Base-by-base conservation (phyloP, 352 stramenopile genomes). In the Phytopythium helicoides region DNA sequence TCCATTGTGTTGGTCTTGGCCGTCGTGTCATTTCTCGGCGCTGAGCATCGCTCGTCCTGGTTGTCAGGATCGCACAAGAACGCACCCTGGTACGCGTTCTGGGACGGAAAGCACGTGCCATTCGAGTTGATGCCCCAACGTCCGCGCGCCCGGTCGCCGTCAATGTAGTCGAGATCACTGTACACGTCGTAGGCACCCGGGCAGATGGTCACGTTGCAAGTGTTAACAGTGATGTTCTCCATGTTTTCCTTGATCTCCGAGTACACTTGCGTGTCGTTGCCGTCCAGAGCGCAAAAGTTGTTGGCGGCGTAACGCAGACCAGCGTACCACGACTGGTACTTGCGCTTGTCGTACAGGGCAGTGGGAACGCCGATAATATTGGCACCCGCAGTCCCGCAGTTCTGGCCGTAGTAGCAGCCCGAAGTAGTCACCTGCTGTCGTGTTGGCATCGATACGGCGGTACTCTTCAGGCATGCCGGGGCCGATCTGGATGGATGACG, bases 401-500 rank as follows among this genome's bases (percentile, higher is more conserved):
- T 28, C 28, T 62, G 51, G 23, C 42, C 56, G 66, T 87, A 87
- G 42, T 75, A 64, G 41, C 76, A 87, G 47, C 73, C 67, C 11
- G 46, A n/a, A 58, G 3, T 48, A 58, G 28, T 68, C 51, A 21
- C 67, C 65, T 1, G 63, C 34, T 33, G 52, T 68, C 6, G 52
- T 37, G 47, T 84, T 84, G 12, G 65, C 60, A 1, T 51, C 31
- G 3, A 68, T 57, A 16, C 64, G 68, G 23, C 80, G 76, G 39
- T 73, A 90, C 26, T 86, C 66, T 5, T 55, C 39, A 4, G 73
- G 70, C 55, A 91, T 69, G 16, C 78, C 77, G 0, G 81, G 81
- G 3, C 73, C 81, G 36, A 91, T 84, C 61, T 89, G 80, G 38
- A 91, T 86, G 3, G 80, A 91, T 12, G 77, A 89, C 36, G 77